These are phyloP conservation scores for Diaporthe eres DNA, from an alignment of 2,329 filamentous ascomycete species.

Conservation along the genomic window DNA sequence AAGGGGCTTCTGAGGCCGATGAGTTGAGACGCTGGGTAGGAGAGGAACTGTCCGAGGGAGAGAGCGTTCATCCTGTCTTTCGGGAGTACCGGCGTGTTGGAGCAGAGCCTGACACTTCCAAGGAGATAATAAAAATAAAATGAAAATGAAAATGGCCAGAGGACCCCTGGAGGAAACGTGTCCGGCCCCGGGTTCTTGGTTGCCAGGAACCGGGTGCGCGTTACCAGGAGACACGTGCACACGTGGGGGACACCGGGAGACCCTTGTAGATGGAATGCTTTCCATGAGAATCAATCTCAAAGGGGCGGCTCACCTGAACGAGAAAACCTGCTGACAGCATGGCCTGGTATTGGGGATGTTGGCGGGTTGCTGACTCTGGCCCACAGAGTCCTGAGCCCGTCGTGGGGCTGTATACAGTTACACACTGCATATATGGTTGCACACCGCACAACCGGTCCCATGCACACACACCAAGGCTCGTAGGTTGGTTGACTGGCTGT, in stretches of 20 bases:
- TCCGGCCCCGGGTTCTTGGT: background rate
- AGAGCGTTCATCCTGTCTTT: background rate
- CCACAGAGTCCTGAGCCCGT: background rate
- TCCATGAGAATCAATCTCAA: background rate
- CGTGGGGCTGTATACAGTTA: background rate
- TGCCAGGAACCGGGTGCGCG: background rate
- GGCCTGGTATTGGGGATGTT: background rate
- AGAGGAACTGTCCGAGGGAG: background rate
- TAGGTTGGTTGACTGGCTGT: background rate
- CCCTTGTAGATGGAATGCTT: slow-evolving; percentile 3
- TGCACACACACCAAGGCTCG: background rate
- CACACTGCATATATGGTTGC: background rate
- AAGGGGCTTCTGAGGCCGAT: background rate
- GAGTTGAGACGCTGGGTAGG: background rate
- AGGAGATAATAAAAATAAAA: slow-evolving; percentile 8
- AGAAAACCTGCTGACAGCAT: background rate
- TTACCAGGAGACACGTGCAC: slow-evolving; percentile 16
- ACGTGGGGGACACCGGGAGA: slow-evolving; percentile 16
- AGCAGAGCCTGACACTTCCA: background rate
- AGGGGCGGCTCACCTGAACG: background rate
- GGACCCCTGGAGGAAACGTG: background rate
- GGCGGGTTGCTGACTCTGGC: background rate
- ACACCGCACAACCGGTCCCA: background rate
- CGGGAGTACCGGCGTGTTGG: slow-evolving; percentile 5
- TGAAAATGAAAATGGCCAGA: slow-evolving; percentile 1